Base-by-base conservation (phyloP, 306 rosid genomes). In the Erythrophleum fordii region DNA sequence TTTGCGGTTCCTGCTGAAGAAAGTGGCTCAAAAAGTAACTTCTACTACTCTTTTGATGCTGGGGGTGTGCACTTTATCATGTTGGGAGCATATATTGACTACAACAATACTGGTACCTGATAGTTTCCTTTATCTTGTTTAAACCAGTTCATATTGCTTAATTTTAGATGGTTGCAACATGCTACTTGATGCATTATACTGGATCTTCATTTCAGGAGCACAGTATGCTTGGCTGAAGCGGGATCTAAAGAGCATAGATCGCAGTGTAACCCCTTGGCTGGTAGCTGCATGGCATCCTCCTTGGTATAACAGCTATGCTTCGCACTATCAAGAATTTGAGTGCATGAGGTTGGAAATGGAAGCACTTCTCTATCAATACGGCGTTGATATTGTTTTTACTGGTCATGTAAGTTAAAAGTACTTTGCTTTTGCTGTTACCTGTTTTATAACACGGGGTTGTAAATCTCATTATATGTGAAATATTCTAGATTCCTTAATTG, bases 321-420 rank as follows among this genome's bases (percentile, higher is more conserved):
- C 95, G 22, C 98, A 94, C 82, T 90, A 94, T 86, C 98, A 92
- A 79, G 97, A 95, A 86, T 94, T 94, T 76, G 97, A 92, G 83
- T 91, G 97, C 79, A 95, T 91, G 98, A 93, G 97, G 82, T 89
- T 85, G 85, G 97, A 92, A 86, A 95, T 95, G 97, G 98, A 95
- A 88, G 89, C 82, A 51, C 90, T 92, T 86, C 90, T 95, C 37
- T 92, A 87, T 73, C 89, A 87, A 76, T 84, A 86, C 67, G 39
- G 69, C 37, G 97, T 91, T 56, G 97, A 92, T 85, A 77, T 92
- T 58, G 91, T 95, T 83, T 92, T 95, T 82, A 79, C 87, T 26
- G 97, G 98, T 65, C 98, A 95, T 75, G 98, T 95, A 86, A 92
- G 98, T 88, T 44, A 71, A 84, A 78, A 25, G 73, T 62, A 58